Evolutionary conservation across 306 rosid species (phyloP).

Genomic region (Benincasa hispida): DNA sequence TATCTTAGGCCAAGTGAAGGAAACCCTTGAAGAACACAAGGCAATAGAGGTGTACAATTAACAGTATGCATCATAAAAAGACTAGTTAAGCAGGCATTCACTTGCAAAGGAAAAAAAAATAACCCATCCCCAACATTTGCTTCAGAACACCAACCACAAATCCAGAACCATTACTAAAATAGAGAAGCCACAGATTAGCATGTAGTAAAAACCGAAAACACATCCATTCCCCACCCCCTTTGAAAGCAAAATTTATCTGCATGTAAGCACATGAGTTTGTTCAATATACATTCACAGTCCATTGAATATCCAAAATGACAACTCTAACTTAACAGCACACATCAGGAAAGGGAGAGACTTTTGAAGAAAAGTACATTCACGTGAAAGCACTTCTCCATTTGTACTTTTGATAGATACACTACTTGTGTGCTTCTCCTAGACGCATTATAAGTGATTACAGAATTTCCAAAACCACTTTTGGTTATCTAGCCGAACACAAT

Average conservation of each 20-base stretch:
- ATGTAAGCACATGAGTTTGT: neutral
- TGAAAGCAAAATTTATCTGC: no score
- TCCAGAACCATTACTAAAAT: neutral
- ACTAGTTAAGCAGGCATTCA: neutral
- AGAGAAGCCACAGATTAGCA: neutral
- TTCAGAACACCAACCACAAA: neutral
- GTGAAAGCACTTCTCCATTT: neutral
- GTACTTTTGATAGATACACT: neutral
- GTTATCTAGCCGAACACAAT: neutral
- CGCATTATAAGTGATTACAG: neutral
- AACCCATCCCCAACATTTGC: neutral
- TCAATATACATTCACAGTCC: neutral
- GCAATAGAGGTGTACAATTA: neutral
- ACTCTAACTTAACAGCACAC: neutral
- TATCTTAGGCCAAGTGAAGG: conserved; percentile 44
- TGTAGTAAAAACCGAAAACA: neutral
- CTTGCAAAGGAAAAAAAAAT: neutral
- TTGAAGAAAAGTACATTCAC: neutral
- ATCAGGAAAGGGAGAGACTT: neutral
- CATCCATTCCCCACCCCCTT: neutral
- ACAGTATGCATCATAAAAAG: neutral
- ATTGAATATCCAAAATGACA: neutral
- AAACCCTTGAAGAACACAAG: conserved; percentile 3
- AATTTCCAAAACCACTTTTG: neutral
- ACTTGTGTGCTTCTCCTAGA: neutral